Percentiles rank a stretch among this genome's conserved stretches.
These are phyloP conservation scores for Globisporangium orthogonon DNA, from an alignment of 352 stramenopile genomes.

Conservation along the genomic window DNA sequence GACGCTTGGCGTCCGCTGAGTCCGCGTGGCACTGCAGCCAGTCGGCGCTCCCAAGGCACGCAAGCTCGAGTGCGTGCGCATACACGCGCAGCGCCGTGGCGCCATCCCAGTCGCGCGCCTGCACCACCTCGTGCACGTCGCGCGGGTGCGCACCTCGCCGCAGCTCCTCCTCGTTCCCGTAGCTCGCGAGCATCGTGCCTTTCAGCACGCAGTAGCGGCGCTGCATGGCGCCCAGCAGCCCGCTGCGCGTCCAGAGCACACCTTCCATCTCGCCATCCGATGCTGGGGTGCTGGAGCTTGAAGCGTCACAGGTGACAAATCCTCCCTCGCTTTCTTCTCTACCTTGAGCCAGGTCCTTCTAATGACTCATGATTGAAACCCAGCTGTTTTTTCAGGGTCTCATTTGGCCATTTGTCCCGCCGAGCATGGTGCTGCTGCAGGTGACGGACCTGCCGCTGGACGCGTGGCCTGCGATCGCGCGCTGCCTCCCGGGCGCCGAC, in stretches of 20 bases:
- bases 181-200: constrained; percentile 69
- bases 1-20: constrained; percentile 38
- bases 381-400: too few species aligned
- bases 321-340: background rate
- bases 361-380: too few species aligned
- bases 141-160: constrained; percentile 32
- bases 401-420: too few species aligned
- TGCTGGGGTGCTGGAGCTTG: background rate
- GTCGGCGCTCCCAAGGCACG: constrained; percentile 30
- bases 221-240: constrained; percentile 17
- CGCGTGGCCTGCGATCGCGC: too few species aligned
- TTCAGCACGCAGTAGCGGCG: constrained; percentile 71
- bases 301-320: background rate
- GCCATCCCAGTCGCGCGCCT: constrained; percentile 32
- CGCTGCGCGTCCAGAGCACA: background rate
- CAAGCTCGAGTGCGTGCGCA: constrained; percentile 18
- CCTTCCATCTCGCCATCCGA: background rate
- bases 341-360: too few species aligned
- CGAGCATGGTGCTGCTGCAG: background rate
- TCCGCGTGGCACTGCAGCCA: constrained; percentile 56
- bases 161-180: constrained; percentile 45
- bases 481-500: too few species aligned
- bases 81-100: constrained; percentile 13
- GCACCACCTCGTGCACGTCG: constrained; percentile 54
- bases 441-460: background rate